phyloP scores from a whole-genome alignment of 257 asterid species.

The Solanum medicagineum region DNA sequence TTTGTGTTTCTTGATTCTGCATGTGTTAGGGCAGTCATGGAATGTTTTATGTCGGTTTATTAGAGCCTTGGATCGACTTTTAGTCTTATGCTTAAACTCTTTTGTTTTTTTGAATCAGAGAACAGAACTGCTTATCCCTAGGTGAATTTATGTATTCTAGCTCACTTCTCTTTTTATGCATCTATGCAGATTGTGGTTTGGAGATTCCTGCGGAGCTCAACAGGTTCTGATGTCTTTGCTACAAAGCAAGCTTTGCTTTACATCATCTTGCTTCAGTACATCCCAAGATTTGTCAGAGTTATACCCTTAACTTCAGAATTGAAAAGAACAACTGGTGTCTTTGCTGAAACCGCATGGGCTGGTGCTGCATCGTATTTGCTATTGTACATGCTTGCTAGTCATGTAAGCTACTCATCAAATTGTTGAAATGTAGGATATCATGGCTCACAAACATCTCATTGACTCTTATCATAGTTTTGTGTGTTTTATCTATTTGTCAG shows the following conservation, averaged over 20 bases:
- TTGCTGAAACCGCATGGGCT: slow-evolving; percentile 99
- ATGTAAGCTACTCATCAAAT: slow-evolving; percentile 45
- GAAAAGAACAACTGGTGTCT: slow-evolving; percentile 96
- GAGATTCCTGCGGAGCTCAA: slow-evolving; percentile 77
- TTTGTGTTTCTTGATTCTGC: neutral
- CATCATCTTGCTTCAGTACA: slow-evolving; percentile 77
- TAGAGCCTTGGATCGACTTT: no score
- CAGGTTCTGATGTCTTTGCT: slow-evolving; percentile 82
- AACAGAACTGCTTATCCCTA: neutral
- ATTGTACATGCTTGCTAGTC: slow-evolving; percentile 99
- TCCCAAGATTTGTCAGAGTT: slow-evolving; percentile 67
- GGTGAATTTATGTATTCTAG: neutral
- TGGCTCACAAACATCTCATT: neutral
- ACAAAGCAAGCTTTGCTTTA: slow-evolving; percentile 77
- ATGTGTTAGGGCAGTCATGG: neutral
- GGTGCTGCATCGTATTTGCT: slow-evolving; percentile 94
- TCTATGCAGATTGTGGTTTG: slow-evolving; percentile 80
- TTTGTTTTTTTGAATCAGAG: neutral
- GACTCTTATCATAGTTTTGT: neutral
- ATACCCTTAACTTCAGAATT: slow-evolving; percentile 79
- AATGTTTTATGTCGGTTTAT: neutral
- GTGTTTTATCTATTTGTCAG: neutral
- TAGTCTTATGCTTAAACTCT: neutral
- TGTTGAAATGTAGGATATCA: neutral
- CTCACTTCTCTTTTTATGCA: neutral